Conservation (phyloP, 2,329 filamentous ascomycete genomes). For the Talaromyces verruculosus region DNA sequence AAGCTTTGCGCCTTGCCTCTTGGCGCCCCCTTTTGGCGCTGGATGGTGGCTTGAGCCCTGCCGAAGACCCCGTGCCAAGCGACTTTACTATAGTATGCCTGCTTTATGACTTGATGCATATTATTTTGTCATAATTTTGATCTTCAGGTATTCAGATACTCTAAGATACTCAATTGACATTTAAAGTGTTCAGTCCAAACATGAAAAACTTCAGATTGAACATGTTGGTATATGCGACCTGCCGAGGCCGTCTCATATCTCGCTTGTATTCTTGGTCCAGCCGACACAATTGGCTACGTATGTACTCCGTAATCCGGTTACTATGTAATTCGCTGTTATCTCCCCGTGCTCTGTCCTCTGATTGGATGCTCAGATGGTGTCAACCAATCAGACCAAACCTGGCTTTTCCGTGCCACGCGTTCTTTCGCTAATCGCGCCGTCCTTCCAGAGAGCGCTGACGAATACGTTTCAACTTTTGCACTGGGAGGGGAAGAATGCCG, state of each 20-base stretch:
- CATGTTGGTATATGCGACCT: not conserved
- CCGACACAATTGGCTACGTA: not conserved
- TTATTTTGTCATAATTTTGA: too few species aligned
- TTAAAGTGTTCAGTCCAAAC: not conserved
- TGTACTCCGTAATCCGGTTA: not conserved
- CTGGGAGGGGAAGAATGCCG: not conserved
- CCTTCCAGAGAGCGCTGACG: not conserved
- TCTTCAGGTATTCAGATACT: too few species aligned
- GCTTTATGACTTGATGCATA: not conserved
- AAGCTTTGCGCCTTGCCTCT: not conserved
- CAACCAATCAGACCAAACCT: not conserved
- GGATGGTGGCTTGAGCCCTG: not conserved
- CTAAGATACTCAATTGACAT: not conserved
- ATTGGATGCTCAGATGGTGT: not conserved
- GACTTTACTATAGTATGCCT: not conserved
- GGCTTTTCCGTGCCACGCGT: not conserved
- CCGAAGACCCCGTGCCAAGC: not conserved
- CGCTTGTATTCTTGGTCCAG: not conserved
- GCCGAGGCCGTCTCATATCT: not conserved
- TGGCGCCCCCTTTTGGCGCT: constrained; percentile 2
- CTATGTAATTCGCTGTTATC: not conserved
- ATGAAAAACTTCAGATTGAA: not conserved
- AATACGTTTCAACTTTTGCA: not conserved
- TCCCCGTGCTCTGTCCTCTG: not conserved
- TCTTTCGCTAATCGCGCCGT: not conserved